phyloP scores from a whole-genome alignment of 2,329 filamentous ascomycete genomes.

The Ophiostoma ulmi region DNA sequence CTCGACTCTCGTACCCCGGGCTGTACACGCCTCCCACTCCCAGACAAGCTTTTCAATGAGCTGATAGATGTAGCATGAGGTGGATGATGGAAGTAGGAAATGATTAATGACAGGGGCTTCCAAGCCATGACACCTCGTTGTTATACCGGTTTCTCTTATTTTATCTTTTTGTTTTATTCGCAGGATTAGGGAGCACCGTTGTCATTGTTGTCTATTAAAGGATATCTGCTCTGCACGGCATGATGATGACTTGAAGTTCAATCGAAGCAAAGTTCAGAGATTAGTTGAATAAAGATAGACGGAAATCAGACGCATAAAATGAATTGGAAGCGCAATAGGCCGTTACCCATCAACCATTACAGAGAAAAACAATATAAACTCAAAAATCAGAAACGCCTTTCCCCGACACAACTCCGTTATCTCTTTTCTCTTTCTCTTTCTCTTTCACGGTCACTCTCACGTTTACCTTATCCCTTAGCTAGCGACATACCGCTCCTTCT shows the following conservation, averaged over 20 bases:
- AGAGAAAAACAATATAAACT: not conserved
- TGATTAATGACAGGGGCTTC: not conserved
- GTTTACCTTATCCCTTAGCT: not conserved
- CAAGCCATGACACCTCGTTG: not conserved
- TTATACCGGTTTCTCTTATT: not conserved
- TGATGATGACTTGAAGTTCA: not conserved
- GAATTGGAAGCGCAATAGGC: not conserved
- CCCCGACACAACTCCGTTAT: not conserved
- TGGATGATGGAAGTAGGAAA: not conserved
- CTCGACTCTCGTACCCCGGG: not conserved
- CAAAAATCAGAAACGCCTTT: not conserved
- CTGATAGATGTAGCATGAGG: not conserved
- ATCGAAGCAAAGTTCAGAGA: not conserved
- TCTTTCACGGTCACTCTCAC: too few relatives aligned
- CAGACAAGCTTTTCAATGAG: not conserved
- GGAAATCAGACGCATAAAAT: not conserved
- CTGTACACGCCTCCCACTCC: not conserved
- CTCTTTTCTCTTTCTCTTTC: not conserved
- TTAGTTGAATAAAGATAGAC: not conserved
- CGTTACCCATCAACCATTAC: not conserved
- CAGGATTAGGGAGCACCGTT: not conserved
- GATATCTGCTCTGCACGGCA: not conserved
- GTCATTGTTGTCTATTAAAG: not conserved
- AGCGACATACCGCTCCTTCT: conserved; percentile 30
- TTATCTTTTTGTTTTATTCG: not conserved